phyloP scores from a whole-genome alignment of 768 basidiomycete species.

The Boletus rufocinnamomeus region DNA sequence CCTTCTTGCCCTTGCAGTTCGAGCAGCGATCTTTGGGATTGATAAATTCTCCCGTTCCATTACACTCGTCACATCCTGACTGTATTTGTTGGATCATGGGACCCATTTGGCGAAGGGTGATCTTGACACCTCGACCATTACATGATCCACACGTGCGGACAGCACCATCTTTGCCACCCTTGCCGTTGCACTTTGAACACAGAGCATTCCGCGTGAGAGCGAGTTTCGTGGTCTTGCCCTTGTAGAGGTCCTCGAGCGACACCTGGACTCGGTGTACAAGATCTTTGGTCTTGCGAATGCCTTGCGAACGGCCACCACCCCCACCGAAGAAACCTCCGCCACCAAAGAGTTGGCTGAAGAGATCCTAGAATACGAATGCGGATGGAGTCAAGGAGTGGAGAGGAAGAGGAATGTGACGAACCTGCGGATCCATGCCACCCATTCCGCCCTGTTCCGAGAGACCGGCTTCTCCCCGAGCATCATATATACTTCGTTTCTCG shows the following conservation, averaged over 20 bases:
- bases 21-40: slow-evolving; percentile 91
- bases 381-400: neutral
- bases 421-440: slow-evolving; percentile 97
- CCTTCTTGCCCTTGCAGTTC: slow-evolving; percentile 94
- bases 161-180: slow-evolving; percentile 96
- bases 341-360: slow-evolving; percentile 96
- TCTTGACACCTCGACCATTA: slow-evolving; percentile 85
- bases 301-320: slow-evolving; percentile 58
- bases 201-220: slow-evolving; percentile 94
- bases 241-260: slow-evolving; percentile 97
- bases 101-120: slow-evolving; percentile 95
- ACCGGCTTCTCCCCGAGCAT: slow-evolving; percentile 91
- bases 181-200: slow-evolving; percentile 92
- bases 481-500: slow-evolving; percentile 80
- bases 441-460: slow-evolving; percentile 83
- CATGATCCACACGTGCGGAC: slow-evolving; percentile 78
- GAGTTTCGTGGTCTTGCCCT: slow-evolving; percentile 97
- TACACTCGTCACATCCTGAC: slow-evolving; percentile 91
- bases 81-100: slow-evolving; percentile 99
- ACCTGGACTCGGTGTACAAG: slow-evolving; percentile 96
- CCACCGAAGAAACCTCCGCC: slow-evolving; percentile 80
- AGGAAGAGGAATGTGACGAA: slow-evolving; percentile 35
- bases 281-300: slow-evolving; percentile 94
- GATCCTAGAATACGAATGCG: slow-evolving; percentile 55
- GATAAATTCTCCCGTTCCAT: slow-evolving; percentile 93